Percentiles rank a stretch among this genome's conserved stretches.
These are phyloP conservation scores for Penicillium chermesinum DNA, from an alignment of 495 filamentous ascomycete species.

Conservation along the genomic window DNA sequence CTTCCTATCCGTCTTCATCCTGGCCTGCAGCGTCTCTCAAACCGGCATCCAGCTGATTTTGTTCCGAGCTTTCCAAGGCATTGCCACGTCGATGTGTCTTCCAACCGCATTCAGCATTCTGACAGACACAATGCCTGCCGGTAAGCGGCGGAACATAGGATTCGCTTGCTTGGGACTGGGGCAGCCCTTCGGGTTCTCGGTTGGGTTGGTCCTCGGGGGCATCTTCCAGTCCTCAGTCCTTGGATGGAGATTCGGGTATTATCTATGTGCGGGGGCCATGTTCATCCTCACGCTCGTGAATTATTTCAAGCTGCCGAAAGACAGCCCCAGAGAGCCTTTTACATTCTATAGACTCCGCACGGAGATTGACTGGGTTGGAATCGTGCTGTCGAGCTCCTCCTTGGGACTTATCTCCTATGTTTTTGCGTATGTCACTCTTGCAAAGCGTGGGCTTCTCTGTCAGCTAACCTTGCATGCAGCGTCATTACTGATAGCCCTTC, in stretches of 20 bases:
- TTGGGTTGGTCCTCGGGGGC: conserved; percentile 44
- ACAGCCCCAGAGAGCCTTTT: conserved; percentile 11
- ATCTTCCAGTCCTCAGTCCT: conserved; percentile 38
- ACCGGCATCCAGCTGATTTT: conserved; percentile 46
- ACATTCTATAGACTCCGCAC: conserved; percentile 9
- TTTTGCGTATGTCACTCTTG: conserved; percentile 26
- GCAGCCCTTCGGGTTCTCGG: conserved; percentile 42
- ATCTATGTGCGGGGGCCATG: conserved; percentile 37
- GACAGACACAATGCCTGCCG: conserved; percentile 37
- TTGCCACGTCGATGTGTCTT: conserved; percentile 45
- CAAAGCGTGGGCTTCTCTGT: background rate
- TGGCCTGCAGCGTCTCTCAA: conserved; percentile 41
- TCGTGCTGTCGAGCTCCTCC: conserved; percentile 33
- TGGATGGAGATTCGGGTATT: conserved; percentile 50
- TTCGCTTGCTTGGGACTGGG: conserved; percentile 48
- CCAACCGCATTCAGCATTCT: conserved; percentile 49
- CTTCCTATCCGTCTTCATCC: conserved; percentile 37
- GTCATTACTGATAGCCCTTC: conserved; percentile 33
- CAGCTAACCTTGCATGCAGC: conserved; percentile 14
- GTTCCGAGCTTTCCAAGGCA: conserved; percentile 47
- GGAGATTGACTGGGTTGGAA: conserved; percentile 49
- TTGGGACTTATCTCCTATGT: conserved; percentile 47
- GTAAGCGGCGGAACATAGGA: conserved; percentile 44
- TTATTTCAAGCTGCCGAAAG: conserved; percentile 29
- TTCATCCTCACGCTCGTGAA: conserved; percentile 30